Conservation (phyloP, 208 protist genomes). For the Angomonas ambiguus region DNA sequence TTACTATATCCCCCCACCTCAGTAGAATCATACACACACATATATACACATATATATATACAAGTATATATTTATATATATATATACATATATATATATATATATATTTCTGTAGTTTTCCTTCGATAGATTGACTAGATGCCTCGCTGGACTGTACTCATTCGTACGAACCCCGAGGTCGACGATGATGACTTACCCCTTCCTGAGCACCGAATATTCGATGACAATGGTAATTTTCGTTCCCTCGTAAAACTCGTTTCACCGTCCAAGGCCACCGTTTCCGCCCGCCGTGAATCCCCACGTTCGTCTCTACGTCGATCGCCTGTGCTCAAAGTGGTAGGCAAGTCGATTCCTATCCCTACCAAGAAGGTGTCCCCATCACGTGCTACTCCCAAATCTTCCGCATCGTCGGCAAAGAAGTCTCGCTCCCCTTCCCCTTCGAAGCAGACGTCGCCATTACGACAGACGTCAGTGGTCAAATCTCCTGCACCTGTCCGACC, state of each 20-base stretch:
- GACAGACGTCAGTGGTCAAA: constrained; percentile 2
- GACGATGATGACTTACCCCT: constrained; percentile 83
- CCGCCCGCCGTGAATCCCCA: neutral
- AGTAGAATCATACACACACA: no score
- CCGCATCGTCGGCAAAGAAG: neutral
- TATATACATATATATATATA: neutral
- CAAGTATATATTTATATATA: neutral
- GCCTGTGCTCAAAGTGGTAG: constrained; percentile 21
- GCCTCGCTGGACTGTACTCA: constrained; percentile 72
- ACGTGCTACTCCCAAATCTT: neutral
- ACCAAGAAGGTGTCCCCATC: constrained; percentile 13
- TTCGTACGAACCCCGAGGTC: constrained; percentile 64
- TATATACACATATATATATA: no score
- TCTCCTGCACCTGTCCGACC: neutral
- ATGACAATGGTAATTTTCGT: constrained; percentile 66
- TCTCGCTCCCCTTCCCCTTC: neutral
- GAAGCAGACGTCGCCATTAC: constrained; percentile 7
- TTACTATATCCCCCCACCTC: no score
- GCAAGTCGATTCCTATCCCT: constrained; percentile 8
- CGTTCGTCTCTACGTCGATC: constrained; percentile 10
- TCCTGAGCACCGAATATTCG: constrained; percentile 78
- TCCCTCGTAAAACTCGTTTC: constrained; percentile 16
- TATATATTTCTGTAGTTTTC: constrained; percentile 1
- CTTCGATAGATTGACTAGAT: constrained; percentile 18
- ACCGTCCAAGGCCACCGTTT: constrained; percentile 24